A percentile compares a stretch with the other conserved stretches of the same genome.
Evolutionary conservation across 2,329 filamentous ascomycete species (phyloP).

Genomic region (Stagonosporopsis chrysanthemi): DNA sequence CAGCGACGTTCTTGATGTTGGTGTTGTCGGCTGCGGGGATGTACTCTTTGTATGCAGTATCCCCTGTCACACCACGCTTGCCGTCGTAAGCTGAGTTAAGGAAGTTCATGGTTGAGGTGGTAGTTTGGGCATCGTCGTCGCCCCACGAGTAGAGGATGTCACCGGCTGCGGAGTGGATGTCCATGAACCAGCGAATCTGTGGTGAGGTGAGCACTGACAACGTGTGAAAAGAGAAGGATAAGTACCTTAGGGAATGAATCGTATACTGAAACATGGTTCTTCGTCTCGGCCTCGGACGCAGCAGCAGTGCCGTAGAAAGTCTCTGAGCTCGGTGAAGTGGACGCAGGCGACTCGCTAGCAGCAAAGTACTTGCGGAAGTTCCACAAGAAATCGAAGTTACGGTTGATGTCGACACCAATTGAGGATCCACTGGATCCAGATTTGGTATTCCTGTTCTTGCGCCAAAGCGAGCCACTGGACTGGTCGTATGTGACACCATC

Average conservation of each 20-base stretch:
- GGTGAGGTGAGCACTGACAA: background rate
- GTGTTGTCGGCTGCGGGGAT: slow-evolving; percentile 46
- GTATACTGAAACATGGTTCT: slow-evolving; percentile 62
- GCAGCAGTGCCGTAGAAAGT: slow-evolving; percentile 61
- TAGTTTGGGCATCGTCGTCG: slow-evolving; percentile 61
- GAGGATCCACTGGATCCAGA: slow-evolving; percentile 45
- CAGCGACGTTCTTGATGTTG: slow-evolving; percentile 45
- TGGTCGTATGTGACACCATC: slow-evolving; percentile 48
- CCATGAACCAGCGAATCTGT: slow-evolving; percentile 63
- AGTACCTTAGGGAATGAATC: slow-evolving; percentile 54
- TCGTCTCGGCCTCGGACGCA: slow-evolving; percentile 65
- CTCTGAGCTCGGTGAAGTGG: slow-evolving; percentile 55
- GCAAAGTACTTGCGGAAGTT: slow-evolving; percentile 60
- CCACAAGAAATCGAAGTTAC: slow-evolving; percentile 63
- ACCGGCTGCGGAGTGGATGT: slow-evolving; percentile 64
- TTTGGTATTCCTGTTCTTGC: slow-evolving; percentile 51
- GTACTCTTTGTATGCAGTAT: slow-evolving; percentile 62
- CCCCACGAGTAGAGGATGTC: slow-evolving; percentile 66
- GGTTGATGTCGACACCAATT: slow-evolving; percentile 47
- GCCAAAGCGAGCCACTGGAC: slow-evolving; percentile 42
- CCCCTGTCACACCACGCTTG: slow-evolving; percentile 57
- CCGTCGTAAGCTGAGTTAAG: slow-evolving; percentile 61
- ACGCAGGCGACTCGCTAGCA: slow-evolving; percentile 50
- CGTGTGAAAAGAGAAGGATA: background rate
- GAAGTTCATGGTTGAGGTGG: slow-evolving; percentile 59